Conservation (phyloP, 225 moss, liverwort and hornwort species). For the Takakia lepidozioides region DNA sequence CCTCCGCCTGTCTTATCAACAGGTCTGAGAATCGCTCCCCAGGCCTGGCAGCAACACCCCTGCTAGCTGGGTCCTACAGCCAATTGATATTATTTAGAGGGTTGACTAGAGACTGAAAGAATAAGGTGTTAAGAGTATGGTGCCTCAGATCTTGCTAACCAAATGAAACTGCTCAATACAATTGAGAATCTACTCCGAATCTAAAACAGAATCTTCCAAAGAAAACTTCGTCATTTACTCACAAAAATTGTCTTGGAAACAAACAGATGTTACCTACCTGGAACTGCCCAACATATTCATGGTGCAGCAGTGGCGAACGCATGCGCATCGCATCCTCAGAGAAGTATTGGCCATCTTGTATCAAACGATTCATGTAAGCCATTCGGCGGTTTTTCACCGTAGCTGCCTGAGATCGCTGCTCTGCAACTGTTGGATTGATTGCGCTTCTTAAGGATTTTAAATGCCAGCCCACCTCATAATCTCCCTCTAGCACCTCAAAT, state of each 20-base stretch:
- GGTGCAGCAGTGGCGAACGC: slow-evolving; percentile 55
- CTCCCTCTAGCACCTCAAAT: slow-evolving; percentile 51
- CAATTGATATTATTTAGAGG: not conserved
- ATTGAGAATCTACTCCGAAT: no score
- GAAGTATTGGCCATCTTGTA: slow-evolving; percentile 58
- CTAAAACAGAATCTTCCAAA: no score
- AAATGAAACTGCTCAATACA: no score
- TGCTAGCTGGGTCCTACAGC: slow-evolving; percentile 41
- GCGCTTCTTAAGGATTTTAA: slow-evolving; percentile 44
- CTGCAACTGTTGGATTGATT: slow-evolving; percentile 43
- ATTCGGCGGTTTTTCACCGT: slow-evolving; percentile 52
- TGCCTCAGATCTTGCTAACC: no score
- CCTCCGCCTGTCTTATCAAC: slow-evolving; percentile 52
- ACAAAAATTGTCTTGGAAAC: no score
- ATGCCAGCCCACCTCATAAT: slow-evolving; percentile 68
- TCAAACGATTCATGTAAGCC: slow-evolving; percentile 58
- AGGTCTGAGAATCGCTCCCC: slow-evolving; percentile 56
- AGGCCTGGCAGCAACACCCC: slow-evolving; percentile 40
- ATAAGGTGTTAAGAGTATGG: no score
- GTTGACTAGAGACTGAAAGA: not conserved
- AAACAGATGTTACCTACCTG: no score
- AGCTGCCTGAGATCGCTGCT: slow-evolving; percentile 46
- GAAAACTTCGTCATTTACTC: no score
- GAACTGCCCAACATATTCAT: slow-evolving; percentile 49
- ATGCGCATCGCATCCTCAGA: slow-evolving; percentile 61